These are phyloP conservation scores for Chrysoporthe deuterocubensis DNA, from an alignment of 2,329 filamentous ascomycete genomes.

Conservation along the genomic window DNA sequence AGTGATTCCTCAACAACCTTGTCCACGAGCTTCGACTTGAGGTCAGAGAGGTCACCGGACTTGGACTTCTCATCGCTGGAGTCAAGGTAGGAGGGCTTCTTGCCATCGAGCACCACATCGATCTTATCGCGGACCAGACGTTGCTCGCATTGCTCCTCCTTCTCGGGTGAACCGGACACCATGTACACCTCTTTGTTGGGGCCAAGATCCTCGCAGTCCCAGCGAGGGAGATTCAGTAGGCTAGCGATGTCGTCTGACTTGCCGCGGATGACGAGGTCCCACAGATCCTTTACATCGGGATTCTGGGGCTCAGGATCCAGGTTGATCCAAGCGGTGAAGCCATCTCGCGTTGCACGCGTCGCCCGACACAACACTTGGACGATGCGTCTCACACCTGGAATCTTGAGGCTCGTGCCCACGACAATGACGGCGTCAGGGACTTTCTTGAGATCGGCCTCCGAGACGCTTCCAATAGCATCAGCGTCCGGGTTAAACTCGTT, in stretches of 20 bases:
- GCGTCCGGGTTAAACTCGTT: slow-evolving; percentile 97
- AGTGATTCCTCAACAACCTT: slow-evolving; percentile 53
- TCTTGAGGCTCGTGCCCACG: slow-evolving; percentile 93
- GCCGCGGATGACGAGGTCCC: slow-evolving; percentile 87
- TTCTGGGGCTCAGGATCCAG: slow-evolving; percentile 81
- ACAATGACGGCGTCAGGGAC: slow-evolving; percentile 92
- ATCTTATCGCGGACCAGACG: slow-evolving; percentile 44
- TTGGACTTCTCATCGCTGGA: slow-evolving; percentile 19
- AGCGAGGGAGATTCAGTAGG: slow-evolving; percentile 66
- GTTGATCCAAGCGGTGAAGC: slow-evolving; percentile 94
- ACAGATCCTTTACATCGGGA: slow-evolving; percentile 86
- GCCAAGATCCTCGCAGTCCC: slow-evolving; percentile 55
- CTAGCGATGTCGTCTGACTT: slow-evolving; percentile 87
- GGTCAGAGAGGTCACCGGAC: slow-evolving; percentile 30
- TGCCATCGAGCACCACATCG: slow-evolving; percentile 47
- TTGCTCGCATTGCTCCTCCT: slow-evolving; percentile 43
- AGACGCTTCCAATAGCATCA: slow-evolving; percentile 92
- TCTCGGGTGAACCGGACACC: slow-evolving; percentile 47
- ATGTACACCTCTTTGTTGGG: slow-evolving; percentile 47
- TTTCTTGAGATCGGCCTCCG: slow-evolving; percentile 80
- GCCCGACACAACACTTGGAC: slow-evolving; percentile 89
- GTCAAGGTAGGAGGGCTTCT: slow-evolving; percentile 32
- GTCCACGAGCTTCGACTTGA: slow-evolving; percentile 46
- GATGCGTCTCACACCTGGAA: slow-evolving; percentile 87
- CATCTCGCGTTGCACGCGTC: slow-evolving; percentile 80